Evolutionary conservation across 2,329 filamentous ascomycete species (phyloP), one percentile per base, ranked within the genome.

Genomic region (Acarospora socialis): DNA sequence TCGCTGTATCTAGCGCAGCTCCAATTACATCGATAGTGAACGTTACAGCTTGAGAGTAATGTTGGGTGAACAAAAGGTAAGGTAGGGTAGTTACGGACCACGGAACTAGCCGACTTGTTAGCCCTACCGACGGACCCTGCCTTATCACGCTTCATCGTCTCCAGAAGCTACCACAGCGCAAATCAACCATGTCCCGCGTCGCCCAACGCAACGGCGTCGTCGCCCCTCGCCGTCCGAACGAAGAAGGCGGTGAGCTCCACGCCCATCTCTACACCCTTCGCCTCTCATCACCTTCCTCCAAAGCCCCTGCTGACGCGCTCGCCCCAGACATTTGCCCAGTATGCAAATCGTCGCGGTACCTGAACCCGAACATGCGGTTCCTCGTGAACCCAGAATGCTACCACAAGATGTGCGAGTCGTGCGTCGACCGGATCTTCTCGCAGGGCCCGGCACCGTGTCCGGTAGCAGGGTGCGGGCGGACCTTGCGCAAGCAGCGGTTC

Each of bases 341-440:
- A 45, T 98, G 90, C 78, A 94, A 94, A 61, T 92, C 84, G 37
- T 82, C 81, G 38, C 81, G 84, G 43, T 95, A 95, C 64, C 78
- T 95, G 49, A 94, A 94, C 64, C 77, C 76, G 39, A 78, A 84
- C 60, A 86, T 98, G 71, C 71, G 78, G 43, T 95, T 98, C 60
- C 79, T 90, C 46, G 86, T 98, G 62, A 94, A 95, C 55, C 83
- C 87, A 6, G 84, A 92, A 65, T 98, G 90, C 70, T 98, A 98
- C 65, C 90, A 98, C 66, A 83, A 83, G 45, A 95, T 98, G 82
- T 98, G 90, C 65, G 79, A 83, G 54, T 86, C 81, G 35, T 98
- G 90, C 61, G 86, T 95, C 24, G 81, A 87, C 56, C 80, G 87
- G 34, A 81, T 95, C 47, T 98, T 95, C 67, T 80, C 79, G 21